phyloP scores from a whole-genome alignment of 768 basidiomycete genomes.

The Lactifluus piperatus region DNA sequence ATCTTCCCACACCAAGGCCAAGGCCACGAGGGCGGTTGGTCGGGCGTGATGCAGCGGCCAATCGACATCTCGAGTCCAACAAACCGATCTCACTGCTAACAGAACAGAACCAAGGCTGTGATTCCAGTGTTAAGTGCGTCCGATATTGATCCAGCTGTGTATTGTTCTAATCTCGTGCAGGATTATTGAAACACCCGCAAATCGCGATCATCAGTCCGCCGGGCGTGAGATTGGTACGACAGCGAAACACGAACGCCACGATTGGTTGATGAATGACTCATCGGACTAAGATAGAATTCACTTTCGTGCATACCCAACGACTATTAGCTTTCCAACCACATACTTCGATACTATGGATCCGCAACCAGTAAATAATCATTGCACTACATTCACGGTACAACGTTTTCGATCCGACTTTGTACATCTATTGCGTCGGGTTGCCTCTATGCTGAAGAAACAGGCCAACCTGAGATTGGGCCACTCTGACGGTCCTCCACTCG shows the following conservation, averaged over 20 bases:
- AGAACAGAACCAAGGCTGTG: neutral
- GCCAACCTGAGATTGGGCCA: conserved; percentile 23
- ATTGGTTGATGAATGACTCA: conserved; percentile 14
- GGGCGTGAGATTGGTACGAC: neutral
- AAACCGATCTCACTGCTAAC: neutral
- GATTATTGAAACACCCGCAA: conserved; percentile 1
- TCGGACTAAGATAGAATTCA: conserved; percentile 8
- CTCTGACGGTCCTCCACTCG: conserved; percentile 50
- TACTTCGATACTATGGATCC: neutral
- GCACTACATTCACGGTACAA: neutral
- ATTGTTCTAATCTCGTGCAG: conserved; percentile 3
- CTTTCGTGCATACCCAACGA: neutral
- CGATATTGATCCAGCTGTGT: neutral
- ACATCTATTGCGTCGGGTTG: neutral
- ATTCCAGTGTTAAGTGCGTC: conserved; percentile 12
- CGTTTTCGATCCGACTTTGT: neutral
- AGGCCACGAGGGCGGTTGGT: neutral
- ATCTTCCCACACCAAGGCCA: conserved; percentile 1
- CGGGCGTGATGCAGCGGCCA: neutral
- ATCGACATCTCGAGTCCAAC: neutral
- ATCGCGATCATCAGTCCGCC: neutral
- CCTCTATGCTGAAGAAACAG: neutral
- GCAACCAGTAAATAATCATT: neutral
- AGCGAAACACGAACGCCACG: conserved; percentile 1
- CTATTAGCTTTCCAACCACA: neutral